Percentiles rank a stretch among this genome's conserved stretches.
phyloP scores from a whole-genome alignment of 371 early-diverging fungal genomes.

The Actinomortierella ambigua region DNA sequence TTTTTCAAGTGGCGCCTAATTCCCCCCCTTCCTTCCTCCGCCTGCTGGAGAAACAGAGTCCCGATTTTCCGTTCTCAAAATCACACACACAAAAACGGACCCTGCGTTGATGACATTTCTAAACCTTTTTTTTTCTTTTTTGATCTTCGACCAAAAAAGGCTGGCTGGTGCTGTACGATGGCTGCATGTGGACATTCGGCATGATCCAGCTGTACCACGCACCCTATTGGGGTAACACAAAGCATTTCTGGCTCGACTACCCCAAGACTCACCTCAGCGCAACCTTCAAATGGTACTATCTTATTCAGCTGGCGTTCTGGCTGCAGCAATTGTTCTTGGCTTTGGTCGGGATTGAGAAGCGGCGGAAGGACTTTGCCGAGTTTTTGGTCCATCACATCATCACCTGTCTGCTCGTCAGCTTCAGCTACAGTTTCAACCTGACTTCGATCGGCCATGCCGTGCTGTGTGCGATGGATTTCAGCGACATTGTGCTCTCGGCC shows the following conservation, averaged over 20 bases:
- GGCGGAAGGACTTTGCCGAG: slow-evolving; percentile 77
- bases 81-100: slow-evolving; percentile 52
- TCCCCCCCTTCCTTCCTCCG: slow-evolving; percentile 15
- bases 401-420: slow-evolving; percentile 69
- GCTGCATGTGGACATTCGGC: slow-evolving; percentile 64
- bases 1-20: slow-evolving; percentile 58
- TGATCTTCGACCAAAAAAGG: slow-evolving; percentile 53
- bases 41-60: background rate
- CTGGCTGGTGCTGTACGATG: slow-evolving; percentile 59
- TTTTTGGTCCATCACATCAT: slow-evolving; percentile 86
- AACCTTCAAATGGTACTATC: slow-evolving; percentile 77
- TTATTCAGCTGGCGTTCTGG: slow-evolving; percentile 85
- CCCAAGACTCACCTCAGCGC: slow-evolving; percentile 61
- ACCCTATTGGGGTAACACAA: slow-evolving; percentile 73
- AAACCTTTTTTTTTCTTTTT: too few relatives aligned
- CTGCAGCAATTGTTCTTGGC: slow-evolving; percentile 74
- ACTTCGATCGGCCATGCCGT: slow-evolving; percentile 85
- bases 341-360: slow-evolving; percentile 68
- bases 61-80: slow-evolving; percentile 43
- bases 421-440: slow-evolving; percentile 74
- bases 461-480: slow-evolving; percentile 80
- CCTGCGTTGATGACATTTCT: too few relatives aligned
- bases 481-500: slow-evolving; percentile 78
- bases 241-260: slow-evolving; percentile 72
- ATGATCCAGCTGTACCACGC: slow-evolving; percentile 66